These are phyloP conservation scores for Thraustochytrium aureum DNA, from an alignment of 352 stramenopile genomes.

Conservation along the genomic window DNA sequence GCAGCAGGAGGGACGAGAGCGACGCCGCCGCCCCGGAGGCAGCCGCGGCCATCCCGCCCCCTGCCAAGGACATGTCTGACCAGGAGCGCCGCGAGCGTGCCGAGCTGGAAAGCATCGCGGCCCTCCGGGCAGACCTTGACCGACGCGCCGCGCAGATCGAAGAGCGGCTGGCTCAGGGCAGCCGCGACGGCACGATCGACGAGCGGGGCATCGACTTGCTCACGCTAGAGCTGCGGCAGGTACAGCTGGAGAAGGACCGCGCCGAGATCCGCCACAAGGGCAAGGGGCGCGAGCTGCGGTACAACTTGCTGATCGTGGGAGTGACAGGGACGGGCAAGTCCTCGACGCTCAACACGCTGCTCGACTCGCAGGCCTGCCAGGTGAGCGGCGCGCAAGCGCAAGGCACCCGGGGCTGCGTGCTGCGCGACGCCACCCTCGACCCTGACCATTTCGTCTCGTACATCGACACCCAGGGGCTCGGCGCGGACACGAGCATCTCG, in stretches of 20 bases:
- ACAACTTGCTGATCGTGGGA: slow-evolving; percentile 50
- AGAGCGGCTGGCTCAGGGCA: not conserved
- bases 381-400: slow-evolving; percentile 48
- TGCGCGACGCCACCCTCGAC: slow-evolving; percentile 51
- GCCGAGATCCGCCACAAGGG: slow-evolving; percentile 34
- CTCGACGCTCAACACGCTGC: slow-evolving; percentile 49
- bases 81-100: slow-evolving; percentile 34
- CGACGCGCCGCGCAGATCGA: slow-evolving; percentile 35
- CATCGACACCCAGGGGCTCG: slow-evolving; percentile 50
- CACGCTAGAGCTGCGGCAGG: slow-evolving; percentile 47
- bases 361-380: slow-evolving; percentile 38
- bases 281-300: slow-evolving; percentile 36
- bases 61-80: slow-evolving; percentile 22
- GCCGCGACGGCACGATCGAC: slow-evolving; percentile 22
- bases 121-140: slow-evolving; percentile 38
- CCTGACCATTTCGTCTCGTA: slow-evolving; percentile 50
- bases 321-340: slow-evolving; percentile 40
- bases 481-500: slow-evolving; percentile 49
- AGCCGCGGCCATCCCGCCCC: slow-evolving; percentile 9
- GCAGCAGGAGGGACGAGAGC: not conserved
- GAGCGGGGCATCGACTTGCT: slow-evolving; percentile 50
- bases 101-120: slow-evolving; percentile 37
- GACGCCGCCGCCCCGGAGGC: not conserved
- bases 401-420: slow-evolving; percentile 30
- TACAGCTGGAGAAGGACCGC: slow-evolving; percentile 43